Evolutionary conservation across 345 rosid species (phyloP), one percentile per base, ranked within the genome.

Genomic region (Tarenaya hassleriana): DNA sequence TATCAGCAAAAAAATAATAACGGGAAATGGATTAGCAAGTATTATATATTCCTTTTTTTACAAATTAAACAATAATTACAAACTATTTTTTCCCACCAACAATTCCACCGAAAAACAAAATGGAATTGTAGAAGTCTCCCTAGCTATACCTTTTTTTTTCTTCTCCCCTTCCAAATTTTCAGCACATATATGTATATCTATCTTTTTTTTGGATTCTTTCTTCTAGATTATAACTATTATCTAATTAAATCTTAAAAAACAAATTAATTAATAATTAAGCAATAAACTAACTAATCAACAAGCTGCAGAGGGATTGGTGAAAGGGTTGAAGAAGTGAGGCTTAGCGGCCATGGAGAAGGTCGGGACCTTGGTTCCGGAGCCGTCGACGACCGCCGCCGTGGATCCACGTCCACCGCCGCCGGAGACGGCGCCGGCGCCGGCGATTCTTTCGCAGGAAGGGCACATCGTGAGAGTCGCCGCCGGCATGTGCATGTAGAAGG

Each of bases 401-500:
- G 80, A 75, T 12, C 46, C 68, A 39, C 11, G 67, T 8, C 34
- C 29, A 24, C 48, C 63, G 11, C 47, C 66, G 7, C 40, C 56
- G 37, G 48, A 65, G 8, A 56, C 69, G 34, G 34, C 66, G 4
- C 55, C 74, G 27, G 67, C 78, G 29, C 84, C n/a, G n/a, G n/a
- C 80, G 17, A 82, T 70, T 63, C 83, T 77, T 63, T 91, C 95
- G 52, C 88, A 84, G 16, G 85, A 81, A 4, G 88, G 85, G 38
- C 88, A 84, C 77, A 84, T 84, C 68, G 88, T 74, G 41, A 81
- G 75, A 37, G 88, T 78, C 1, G 94, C 83, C 14, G 97, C 83
- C 32, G 94, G 88, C 81, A 81, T 73, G 43, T 81, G 94, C 88
- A 84, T 78, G 75, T 73, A 71, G 48, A 81, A 70, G 3, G 88